Percentiles rank a stretch among this genome's conserved stretches.
phyloP scores from a whole-genome alignment of 768 basidiomycete genomes.

The Hericium erinaceus region DNA sequence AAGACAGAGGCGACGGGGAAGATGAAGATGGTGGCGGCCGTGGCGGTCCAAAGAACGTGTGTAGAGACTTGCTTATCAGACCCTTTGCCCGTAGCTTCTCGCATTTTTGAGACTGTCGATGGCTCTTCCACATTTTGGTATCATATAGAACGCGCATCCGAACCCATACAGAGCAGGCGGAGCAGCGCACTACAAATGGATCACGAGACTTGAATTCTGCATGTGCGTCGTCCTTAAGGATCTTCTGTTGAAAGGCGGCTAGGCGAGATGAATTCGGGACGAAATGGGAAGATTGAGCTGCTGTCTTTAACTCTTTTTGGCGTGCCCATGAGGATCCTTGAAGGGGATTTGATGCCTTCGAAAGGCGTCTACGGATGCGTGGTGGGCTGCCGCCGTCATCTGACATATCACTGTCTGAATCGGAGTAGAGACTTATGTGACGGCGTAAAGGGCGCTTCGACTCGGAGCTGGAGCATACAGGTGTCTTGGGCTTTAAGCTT shows the following conservation, averaged over 20 bases:
- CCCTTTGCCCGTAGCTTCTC: not conserved
- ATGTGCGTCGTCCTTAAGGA: not conserved
- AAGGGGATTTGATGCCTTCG: too few species aligned
- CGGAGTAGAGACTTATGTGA: not conserved
- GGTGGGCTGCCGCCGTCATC: not conserved
- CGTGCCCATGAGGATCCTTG: not conserved
- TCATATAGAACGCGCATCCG: slow-evolving; percentile 15
- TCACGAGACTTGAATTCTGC: slow-evolving; percentile 12
- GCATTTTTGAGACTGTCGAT: slow-evolving; percentile 10
- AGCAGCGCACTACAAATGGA: slow-evolving; percentile 10
- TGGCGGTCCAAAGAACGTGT: not conserved
- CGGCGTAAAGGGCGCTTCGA: too few species aligned
- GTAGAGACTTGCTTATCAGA: not conserved
- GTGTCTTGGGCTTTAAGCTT: too few species aligned
- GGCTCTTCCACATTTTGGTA: slow-evolving; percentile 7
- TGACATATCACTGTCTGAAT: not conserved
- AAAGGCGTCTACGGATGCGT: too few species aligned
- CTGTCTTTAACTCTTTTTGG: not conserved
- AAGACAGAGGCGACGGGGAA: too few species aligned
- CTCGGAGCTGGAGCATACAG: too few species aligned
- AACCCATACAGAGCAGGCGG: slow-evolving; percentile 12
- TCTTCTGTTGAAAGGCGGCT: not conserved
- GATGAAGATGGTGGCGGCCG: too few species aligned
- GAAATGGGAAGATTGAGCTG: not conserved
- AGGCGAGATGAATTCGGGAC: not conserved